phyloP scores from a whole-genome alignment of 2,329 filamentous ascomycete species.

The Ophiocordyceps camponoti-rufipedis region DNA sequence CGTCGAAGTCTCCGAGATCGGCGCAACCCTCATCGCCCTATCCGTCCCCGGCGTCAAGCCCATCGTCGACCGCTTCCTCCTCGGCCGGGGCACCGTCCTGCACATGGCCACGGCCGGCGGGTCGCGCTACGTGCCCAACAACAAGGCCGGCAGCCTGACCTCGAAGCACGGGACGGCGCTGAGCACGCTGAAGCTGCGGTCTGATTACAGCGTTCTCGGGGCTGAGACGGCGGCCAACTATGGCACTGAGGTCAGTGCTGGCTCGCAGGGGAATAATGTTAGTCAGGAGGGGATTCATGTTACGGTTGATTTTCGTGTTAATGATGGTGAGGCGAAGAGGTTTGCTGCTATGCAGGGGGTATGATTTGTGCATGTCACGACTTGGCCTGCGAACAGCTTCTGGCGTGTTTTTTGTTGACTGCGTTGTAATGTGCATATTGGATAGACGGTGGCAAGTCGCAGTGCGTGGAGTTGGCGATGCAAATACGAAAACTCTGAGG shows the following conservation, averaged over 20 bases:
- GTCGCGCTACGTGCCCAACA: conserved; percentile 7
- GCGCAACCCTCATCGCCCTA: conserved; percentile 28
- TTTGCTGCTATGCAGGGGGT: not conserved
- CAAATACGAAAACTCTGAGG: too few species aligned
- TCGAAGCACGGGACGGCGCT: conserved; percentile 10
- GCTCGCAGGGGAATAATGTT: conserved; percentile 7
- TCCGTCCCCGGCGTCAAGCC: conserved; percentile 32
- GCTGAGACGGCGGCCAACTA: conserved; percentile 9
- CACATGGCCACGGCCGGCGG: conserved; percentile 4
- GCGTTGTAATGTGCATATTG: too few species aligned
- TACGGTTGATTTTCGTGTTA: conserved; percentile 17
- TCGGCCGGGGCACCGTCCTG: conserved; percentile 8
- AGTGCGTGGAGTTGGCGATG: too few species aligned
- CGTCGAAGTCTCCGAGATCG: conserved; percentile 31
- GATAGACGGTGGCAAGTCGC: too few species aligned
- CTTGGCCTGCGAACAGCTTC: too few species aligned
- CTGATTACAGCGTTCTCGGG: conserved; percentile 11
- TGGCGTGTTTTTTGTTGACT: too few species aligned
- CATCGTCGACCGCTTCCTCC: conserved; percentile 18
- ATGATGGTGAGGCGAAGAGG: conserved; percentile 6
- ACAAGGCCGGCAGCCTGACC: conserved; percentile 2
- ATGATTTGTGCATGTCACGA: too few species aligned
- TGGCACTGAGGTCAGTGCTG: conserved; percentile 6
- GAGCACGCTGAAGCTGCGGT: conserved; percentile 11
- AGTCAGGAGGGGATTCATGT: conserved; percentile 15